Percentiles rank a stretch among this genome's conserved stretches.
Evolutionary conservation across 1,139 yeast genomes (phyloP).

Genomic region (Pichia sp.): DNA sequence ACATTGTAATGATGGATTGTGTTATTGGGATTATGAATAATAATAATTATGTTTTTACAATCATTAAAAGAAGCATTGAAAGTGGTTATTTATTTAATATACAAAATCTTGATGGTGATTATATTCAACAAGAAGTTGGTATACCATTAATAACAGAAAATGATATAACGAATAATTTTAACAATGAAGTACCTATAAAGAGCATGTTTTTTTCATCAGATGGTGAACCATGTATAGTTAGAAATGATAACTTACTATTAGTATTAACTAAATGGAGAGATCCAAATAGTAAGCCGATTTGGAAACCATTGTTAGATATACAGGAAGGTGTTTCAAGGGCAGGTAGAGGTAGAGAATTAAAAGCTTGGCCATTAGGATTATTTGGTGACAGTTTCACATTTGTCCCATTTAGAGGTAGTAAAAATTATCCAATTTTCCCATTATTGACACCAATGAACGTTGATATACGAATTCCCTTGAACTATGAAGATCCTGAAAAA

Average conservation of each 20-base stretch:
- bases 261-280: constrained; percentile 76
- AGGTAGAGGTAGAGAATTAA: constrained; percentile 39
- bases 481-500: constrained; percentile 20
- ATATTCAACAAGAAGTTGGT: constrained; percentile 33
- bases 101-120: constrained; percentile 34
- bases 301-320: constrained; percentile 84
- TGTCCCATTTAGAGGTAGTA: constrained; percentile 60
- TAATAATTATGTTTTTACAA: constrained; percentile 40
- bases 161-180: constrained; percentile 23
- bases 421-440: constrained; percentile 57
- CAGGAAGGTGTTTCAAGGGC: constrained; percentile 46
- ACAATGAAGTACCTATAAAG: constrained; percentile 41
- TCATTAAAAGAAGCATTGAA: constrained; percentile 34
- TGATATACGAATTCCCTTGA: constrained; percentile 60
- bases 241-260: constrained; percentile 66
- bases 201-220: constrained; percentile 78
- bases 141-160: constrained; percentile 29
- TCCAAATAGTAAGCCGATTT: constrained; percentile 58
- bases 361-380: constrained; percentile 87
- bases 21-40: constrained; percentile 51
- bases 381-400: constrained; percentile 64
- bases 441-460: constrained; percentile 78
- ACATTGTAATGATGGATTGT: constrained; percentile 47
- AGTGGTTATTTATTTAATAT: constrained; percentile 31
- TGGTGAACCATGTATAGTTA: constrained; percentile 83